Evolutionary conservation across 2,329 filamentous ascomycete genomes (phyloP).

Genomic region (Neopestalotiopsis sp.): DNA sequence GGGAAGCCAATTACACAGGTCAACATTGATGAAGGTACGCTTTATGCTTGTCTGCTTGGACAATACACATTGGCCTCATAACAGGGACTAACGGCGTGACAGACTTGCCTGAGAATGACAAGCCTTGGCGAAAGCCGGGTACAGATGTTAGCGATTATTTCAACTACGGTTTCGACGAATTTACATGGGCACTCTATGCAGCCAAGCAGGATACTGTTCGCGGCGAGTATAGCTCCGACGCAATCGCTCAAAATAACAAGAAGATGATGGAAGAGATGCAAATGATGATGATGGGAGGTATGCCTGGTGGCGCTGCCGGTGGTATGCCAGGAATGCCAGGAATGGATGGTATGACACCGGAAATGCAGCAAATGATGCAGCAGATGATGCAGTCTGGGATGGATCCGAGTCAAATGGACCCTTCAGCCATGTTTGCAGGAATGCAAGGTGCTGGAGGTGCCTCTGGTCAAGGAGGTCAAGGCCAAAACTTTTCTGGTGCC

Average conservation of each 20-base stretch:
- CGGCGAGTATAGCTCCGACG: conserved; percentile 74
- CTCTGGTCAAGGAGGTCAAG: conserved; percentile 53
- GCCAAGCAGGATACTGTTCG: conserved; percentile 83
- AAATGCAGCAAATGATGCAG: conserved; percentile 74
- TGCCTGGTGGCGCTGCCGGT: conserved; percentile 41
- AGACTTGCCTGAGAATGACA: conserved; percentile 80
- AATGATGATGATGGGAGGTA: conserved; percentile 69
- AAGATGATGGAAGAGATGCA: conserved; percentile 79
- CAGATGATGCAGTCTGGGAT: conserved; percentile 72
- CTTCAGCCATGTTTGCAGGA: conserved; percentile 63
- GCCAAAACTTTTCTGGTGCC: conserved; percentile 55
- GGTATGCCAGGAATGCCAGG: conserved; percentile 52
- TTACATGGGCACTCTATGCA: conserved; percentile 95
- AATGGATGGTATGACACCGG: conserved; percentile 68
- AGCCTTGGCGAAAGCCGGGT: conserved; percentile 93
- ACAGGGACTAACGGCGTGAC: neutral
- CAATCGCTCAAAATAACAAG: conserved; percentile 69
- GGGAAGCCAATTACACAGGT: conserved; percentile 83
- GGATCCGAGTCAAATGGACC: conserved; percentile 71
- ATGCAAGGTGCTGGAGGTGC: conserved; percentile 56
- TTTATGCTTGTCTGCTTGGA: neutral
- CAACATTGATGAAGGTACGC: conserved; percentile 71
- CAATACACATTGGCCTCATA: neutral
- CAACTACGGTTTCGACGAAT: conserved; percentile 99
- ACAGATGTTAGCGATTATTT: conserved; percentile 97